Base-by-base conservation (phyloP, 2,329 filamentous ascomycete genomes). In the Cadophora malorum region DNA sequence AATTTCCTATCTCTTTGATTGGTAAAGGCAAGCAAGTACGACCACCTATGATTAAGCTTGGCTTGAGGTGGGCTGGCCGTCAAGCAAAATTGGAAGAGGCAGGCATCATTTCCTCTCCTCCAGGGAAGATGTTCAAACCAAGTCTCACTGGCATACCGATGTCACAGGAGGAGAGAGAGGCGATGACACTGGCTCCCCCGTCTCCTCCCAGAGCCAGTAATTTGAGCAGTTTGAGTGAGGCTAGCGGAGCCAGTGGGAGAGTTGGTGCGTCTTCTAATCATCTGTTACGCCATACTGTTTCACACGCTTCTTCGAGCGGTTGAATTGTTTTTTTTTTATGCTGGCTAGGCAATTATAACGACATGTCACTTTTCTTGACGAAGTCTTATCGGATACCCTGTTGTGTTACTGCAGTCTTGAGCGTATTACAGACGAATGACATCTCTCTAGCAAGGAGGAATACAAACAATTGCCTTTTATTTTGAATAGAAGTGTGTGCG, bases 101-200 rank as follows among this genome's bases (percentile, higher is more conserved):
- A 8, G 64, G 62, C 12, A 56, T 74, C 12, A 66, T 65, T 10
- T 59, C 61, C 6, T 2, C 21, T 4, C 67, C 70, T 8, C 72
- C 72, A 6, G 72, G 71, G 6, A 74, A 74, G 62, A 72, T 74
- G 71, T 74, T 74, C 58, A 65, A 56, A 31, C n/a, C 59, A 47
- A 53, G 47, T n/a, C 23, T 35, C 35, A 63, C 47, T 49, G 64
- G 49, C 14, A 69, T 71, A 61, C 68, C 71, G 23, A 31, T 65
- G 3, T 41, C 61, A 19, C 63, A 65, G 16, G 70, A 69, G 28
- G 66, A 67, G 49, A 67, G 59, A 12, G 19, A 56, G 33, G 63
- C 31, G 25, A 49, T 45, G 8, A 52, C 53, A n/a, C 6, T 12
- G 23, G 3, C 28, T 47, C 2, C 21, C 23, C 50, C 14, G 31